Base-by-base conservation (phyloP, 1,284 basidiomycete genomes). In the Hemileia vastatrix region DNA sequence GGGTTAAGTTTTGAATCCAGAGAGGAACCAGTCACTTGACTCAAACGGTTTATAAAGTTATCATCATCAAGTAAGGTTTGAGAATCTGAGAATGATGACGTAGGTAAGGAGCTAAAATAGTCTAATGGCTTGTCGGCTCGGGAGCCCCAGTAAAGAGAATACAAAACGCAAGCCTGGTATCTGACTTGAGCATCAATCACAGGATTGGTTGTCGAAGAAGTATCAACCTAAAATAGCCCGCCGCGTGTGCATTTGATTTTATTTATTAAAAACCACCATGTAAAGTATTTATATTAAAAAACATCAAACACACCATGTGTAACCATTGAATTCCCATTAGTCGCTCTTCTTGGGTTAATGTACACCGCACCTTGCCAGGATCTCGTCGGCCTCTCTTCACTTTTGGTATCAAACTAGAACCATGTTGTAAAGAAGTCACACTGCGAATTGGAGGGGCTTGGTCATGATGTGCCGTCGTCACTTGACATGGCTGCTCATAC, bases 71-170 rank as follows among this genome's bases (percentile, higher is more conserved):
- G 18, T n/a, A 21, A 2, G 18, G 18, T 4, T 18, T 47, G 6
- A 2, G 44, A 8, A 47, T 21, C 21, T 47, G 44, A n/a, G 44
- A n/a, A n/a, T n/a, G n/a, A n/a, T n/a, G n/a, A n/a, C n/a, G n/a
- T n/a, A n/a, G n/a, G n/a, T n/a, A n/a, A n/a, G n/a, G n/a, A n/a
- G n/a, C n/a, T n/a, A n/a, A n/a, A n/a, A n/a, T n/a, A n/a, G n/a
- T n/a, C n/a, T n/a, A n/a, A n/a, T n/a, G n/a, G n/a, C n/a, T 48
- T 60, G 3, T 40, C 33, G 36, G 43, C 44, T 31, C 51, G 24
- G 21, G 58, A 53, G 11, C 58, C 58, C 58, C 58, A 60, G 13
- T 60, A 60, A 18, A 60, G 58, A 6, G 58, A 60, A 23, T 53
- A 60, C 13, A 60, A 21, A 23, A 60, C 21, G 43, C 58, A 45